phyloP scores from a whole-genome alignment of 495 filamentous ascomycete species.

The Xylaria cubensis region DNA sequence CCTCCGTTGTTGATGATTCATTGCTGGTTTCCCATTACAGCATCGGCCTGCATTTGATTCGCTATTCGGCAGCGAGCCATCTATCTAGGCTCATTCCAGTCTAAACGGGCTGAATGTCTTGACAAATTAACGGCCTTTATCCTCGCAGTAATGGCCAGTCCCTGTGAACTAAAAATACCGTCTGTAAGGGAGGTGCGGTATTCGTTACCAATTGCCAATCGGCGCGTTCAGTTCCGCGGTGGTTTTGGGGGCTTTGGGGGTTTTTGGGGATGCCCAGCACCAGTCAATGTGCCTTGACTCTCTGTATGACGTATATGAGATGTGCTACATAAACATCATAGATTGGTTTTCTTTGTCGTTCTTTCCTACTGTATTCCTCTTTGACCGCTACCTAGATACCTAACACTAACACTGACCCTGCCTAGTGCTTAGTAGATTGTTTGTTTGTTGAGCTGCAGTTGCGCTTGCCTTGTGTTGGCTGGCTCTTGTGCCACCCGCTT shows the following conservation, averaged over 20 bases:
- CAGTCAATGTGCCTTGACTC: not conserved
- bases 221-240: not conserved
- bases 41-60: conserved; percentile 7
- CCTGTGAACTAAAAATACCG: not conserved
- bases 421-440: not conserved
- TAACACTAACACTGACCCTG: not conserved
- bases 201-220: not conserved
- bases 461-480: conserved; percentile 13
- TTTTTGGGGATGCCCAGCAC: not conserved
- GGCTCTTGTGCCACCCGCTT: not conserved
- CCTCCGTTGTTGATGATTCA: not conserved
- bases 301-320: not conserved
- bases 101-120: not conserved
- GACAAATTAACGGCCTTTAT: not conserved
- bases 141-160: conserved; percentile 1
- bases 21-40: not conserved
- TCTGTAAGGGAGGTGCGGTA: not conserved
- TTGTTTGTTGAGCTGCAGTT: conserved; percentile 12
- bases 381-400: too few species aligned
- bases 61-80: not conserved
- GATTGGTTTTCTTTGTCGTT: not conserved
- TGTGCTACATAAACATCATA: not conserved
- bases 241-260: not conserved
- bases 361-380: not conserved
- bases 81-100: not conserved